Conservation (phyloP, 345 rosid species). For the Syzygium oleosum region DNA sequence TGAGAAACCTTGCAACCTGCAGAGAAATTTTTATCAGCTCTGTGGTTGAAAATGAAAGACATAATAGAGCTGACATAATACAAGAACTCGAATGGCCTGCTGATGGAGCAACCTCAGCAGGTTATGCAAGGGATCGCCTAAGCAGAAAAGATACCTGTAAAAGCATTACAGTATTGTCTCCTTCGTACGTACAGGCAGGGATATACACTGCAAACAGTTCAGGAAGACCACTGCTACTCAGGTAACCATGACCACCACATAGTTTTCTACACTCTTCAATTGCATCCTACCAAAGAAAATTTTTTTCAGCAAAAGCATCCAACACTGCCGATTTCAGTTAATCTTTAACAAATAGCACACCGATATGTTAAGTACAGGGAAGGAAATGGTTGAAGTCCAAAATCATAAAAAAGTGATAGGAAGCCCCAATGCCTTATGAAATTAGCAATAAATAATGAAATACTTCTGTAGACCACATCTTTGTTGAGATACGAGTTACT, state of each 20-base stretch:
- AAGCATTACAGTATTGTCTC: conserved; percentile 90
- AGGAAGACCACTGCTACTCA: conserved; percentile 91
- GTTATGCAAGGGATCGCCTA: background rate
- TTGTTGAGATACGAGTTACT: background rate
- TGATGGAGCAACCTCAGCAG: background rate
- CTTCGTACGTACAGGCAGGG: conserved; percentile 96
- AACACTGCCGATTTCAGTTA: background rate
- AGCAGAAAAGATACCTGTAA: conserved; percentile 48
- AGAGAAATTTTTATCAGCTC: background rate
- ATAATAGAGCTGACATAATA: background rate
- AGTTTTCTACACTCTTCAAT: conserved; percentile 98
- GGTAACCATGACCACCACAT: conserved; percentile 99
- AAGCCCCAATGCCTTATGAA: background rate
- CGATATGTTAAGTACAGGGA: background rate
- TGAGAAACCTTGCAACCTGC: conserved; percentile 92
- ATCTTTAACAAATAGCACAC: background rate
- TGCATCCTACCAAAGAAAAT: conserved; percentile 53
- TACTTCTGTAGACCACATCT: background rate
- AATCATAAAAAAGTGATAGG: background rate
- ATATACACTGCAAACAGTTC: conserved; percentile 94
- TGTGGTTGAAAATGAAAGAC: background rate
- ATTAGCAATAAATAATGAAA: background rate
- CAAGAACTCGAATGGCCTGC: background rate
- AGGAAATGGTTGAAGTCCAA: background rate
- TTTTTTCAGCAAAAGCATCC: background rate